Conservation (phyloP, 306 rosid species). For the Quercus robur region DNA sequence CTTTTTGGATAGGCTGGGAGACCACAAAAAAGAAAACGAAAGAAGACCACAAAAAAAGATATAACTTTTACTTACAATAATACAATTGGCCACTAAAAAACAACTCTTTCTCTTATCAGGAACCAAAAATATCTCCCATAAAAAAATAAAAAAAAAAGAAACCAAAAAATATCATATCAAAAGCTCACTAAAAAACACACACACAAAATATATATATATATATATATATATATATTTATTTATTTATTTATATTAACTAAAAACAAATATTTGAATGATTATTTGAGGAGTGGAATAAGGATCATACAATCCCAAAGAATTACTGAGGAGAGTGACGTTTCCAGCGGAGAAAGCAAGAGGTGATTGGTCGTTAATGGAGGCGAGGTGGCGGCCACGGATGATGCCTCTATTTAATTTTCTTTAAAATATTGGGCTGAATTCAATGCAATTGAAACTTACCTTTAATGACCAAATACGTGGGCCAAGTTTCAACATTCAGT, state of each 20-base stretch:
- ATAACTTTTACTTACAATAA: no score
- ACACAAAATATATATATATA: no score
- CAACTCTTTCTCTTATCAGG: neutral
- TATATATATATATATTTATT: no score
- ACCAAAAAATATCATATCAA: neutral
- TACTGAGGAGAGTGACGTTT: constrained; percentile 44
- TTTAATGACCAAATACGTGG: no score
- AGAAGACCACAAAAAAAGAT: no score
- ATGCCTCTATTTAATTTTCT: constrained; percentile 29
- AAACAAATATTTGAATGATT: neutral
- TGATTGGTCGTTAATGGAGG: constrained; percentile 15
- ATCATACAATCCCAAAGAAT: constrained; percentile 57
- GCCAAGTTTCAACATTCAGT: no score
- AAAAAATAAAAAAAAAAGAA: neutral
- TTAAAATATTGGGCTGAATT: no score
- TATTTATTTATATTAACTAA: neutral
- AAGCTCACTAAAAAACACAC: no score
- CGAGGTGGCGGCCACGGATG: constrained; percentile 62
- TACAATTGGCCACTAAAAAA: neutral
- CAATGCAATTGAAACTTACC: no score
- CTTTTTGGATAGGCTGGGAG: neutral
- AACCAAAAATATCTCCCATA: neutral
- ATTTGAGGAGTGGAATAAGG: neutral
- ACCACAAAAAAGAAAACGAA: neutral
- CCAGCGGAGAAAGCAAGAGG: constrained; percentile 43